These are phyloP conservation scores for Carex sylvatica DNA, from an alignment of 202 grass and related monocot genomes.

Conservation along the genomic window DNA sequence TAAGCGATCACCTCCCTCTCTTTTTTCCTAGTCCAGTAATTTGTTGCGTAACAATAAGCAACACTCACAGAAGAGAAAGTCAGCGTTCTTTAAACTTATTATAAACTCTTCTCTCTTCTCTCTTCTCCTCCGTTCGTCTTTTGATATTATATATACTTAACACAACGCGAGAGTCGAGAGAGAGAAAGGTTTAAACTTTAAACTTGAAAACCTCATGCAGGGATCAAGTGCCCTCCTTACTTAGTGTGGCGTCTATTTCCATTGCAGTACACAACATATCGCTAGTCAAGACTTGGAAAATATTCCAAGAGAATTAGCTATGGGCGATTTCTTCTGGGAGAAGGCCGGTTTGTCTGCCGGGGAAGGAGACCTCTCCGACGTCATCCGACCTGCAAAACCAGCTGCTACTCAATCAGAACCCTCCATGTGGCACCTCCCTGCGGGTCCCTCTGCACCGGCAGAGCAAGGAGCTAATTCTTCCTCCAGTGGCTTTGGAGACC, in stretches of 20 bases:
- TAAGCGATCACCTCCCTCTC: not conserved
- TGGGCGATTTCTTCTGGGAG: constrained; percentile 85
- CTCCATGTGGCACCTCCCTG: constrained; percentile 24
- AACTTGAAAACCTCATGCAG: not conserved
- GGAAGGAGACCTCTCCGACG: constrained; percentile 80
- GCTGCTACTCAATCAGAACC: not conserved
- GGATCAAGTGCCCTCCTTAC: not conserved
- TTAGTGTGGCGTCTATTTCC: not conserved
- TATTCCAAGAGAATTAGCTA: constrained; percentile 23
- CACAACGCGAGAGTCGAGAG: not conserved
- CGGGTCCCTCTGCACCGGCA: not conserved
- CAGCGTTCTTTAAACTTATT: constrained; percentile 10
- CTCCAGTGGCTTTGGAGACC: constrained; percentile 30
- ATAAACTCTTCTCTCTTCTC: not conserved
- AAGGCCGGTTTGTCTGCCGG: constrained; percentile 36
- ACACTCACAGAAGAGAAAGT: constrained; percentile 32
- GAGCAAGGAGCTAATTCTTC: constrained; percentile 1
- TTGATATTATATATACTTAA: no score
- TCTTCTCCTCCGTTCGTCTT: constrained; percentile 4
- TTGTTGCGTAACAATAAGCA: constrained; percentile 32
- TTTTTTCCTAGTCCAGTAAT: constrained; percentile 5
- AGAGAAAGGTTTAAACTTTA: not conserved
- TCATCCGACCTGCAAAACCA: constrained; percentile 45
- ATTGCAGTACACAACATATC: not conserved
- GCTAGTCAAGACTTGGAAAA: not conserved